Base-by-base conservation (phyloP, 768 basidiomycete species). In the Lactarius hengduanensis region DNA sequence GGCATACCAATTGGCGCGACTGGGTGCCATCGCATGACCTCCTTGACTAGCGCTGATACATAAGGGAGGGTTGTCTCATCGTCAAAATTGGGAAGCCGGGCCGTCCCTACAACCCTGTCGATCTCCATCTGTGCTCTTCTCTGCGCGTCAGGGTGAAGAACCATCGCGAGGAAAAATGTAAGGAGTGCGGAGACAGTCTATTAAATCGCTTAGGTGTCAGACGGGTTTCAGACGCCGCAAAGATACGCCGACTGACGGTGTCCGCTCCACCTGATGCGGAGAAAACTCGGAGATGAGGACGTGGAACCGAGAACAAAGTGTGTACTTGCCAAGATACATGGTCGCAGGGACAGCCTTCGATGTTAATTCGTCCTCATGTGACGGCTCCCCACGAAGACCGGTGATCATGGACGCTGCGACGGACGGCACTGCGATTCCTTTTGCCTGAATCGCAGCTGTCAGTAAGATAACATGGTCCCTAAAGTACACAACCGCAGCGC, bases 51-150 rank as follows among this genome's bases (percentile, higher is more conserved):
- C 18, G 72, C 73, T 3, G 68, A 63, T 58, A 74, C 53, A 60
- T 71, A 75, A 7, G 74, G 74, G 9, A 75, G 62, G n/a, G 55
- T 36, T 6, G 3, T 28, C 13, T 70, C 66, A 58, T 75, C 74
- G 5, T 45, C 61, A 26, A 64, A 63, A 2, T 67, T 67, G 0
- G 73, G 70, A n/a, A 72, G 61, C n/a, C 69, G 55, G 11, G 59
- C 50, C 18, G 26, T 45, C 5, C 70, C 72, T 4, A 66, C 47
- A 1, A 72, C 70, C 30, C 45, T n/a, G 62, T 76, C 74, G 22
- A 76, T 66, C 62, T 76, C 75, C 26, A 55, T 72, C 53, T 74
- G 75, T 0, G 73, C 74, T 53, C 63, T 64, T 36, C 53, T 47
- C 58, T 75, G 75, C 6, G 66, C 68, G 16, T 76, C 66, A 0